phyloP scores from a whole-genome alignment of 106 monocot species.

The Agapanthus africanus region DNA sequence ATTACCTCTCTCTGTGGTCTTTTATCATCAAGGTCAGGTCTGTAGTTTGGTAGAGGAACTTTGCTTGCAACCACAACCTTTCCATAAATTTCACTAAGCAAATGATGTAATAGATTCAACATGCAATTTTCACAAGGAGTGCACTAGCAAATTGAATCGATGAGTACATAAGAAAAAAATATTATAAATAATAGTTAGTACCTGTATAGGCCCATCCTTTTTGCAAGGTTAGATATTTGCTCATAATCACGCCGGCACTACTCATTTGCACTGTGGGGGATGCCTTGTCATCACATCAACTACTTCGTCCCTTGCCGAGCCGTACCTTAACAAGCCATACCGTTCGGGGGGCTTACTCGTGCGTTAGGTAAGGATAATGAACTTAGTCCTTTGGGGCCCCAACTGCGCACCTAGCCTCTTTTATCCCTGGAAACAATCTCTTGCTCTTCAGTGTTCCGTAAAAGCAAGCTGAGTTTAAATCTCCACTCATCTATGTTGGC shows the following conservation, averaged over 20 bases:
- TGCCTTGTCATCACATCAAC: too few species aligned
- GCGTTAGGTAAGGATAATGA: too few species aligned
- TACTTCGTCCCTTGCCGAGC: too few species aligned
- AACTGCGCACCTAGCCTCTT: too few species aligned
- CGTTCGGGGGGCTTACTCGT: too few species aligned
- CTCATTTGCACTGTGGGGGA: too few species aligned
- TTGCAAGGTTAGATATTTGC: constrained; percentile 82
- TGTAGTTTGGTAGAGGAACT: constrained; percentile 91
- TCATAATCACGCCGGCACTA: constrained; percentile 97
- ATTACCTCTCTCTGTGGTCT: constrained; percentile 94
- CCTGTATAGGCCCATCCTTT: constrained; percentile 94
- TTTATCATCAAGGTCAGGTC: constrained; percentile 97
- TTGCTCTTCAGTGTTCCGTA: constrained; percentile 73
- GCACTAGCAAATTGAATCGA: neutral
- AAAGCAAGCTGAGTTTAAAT: constrained; percentile 94
- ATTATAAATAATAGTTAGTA: constrained; percentile 16
- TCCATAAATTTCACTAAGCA: constrained; percentile 73
- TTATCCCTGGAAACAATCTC: constrained; percentile 89
- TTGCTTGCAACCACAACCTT: constrained; percentile 95
- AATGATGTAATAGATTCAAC: neutral
- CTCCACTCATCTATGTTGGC: constrained; percentile 99
- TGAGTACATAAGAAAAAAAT: neutral
- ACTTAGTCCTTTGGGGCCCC: too few species aligned
- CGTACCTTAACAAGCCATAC: too few species aligned
- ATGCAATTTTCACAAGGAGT: neutral